Evolutionary conservation across 1,139 yeast genomes (phyloP).

Genomic region (Oligophagozyma castellii): DNA sequence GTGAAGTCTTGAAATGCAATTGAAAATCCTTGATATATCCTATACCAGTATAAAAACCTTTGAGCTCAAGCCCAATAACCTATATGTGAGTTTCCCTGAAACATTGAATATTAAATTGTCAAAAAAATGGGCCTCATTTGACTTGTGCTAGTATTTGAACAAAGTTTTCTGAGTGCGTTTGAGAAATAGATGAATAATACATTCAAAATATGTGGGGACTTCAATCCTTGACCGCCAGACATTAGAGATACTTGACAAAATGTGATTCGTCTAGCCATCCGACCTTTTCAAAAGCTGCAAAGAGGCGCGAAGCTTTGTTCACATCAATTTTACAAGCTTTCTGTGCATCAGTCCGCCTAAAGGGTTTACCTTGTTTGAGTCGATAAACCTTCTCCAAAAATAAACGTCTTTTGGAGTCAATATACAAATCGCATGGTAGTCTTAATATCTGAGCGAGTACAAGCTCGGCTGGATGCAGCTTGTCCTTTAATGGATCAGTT

Average conservation of each 20-base stretch:
- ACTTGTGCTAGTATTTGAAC: too few species aligned
- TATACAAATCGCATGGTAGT: slow-evolving; percentile 72
- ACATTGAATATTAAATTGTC: too few species aligned
- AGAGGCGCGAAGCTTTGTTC: slow-evolving; percentile 84
- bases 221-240: too few species aligned
- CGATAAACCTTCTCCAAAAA: slow-evolving; percentile 81
- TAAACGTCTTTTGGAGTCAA: slow-evolving; percentile 84
- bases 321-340: slow-evolving; percentile 96
- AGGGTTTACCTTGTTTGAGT: slow-evolving; percentile 59
- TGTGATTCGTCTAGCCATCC: slow-evolving; percentile 85
- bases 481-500: slow-evolving; percentile 55
- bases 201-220: neutral
- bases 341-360: slow-evolving; percentile 95
- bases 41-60: too few species aligned
- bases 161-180: too few species aligned
- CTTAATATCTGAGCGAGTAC: slow-evolving; percentile 74
- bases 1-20: too few species aligned
- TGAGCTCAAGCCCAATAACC: too few species aligned
- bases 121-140: too few species aligned
- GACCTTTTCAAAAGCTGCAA: slow-evolving; percentile 86
- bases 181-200: neutral
- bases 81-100: too few species aligned
- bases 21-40: too few species aligned
- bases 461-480: slow-evolving; percentile 84
- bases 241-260: slow-evolving; percentile 39